These are phyloP conservation scores for Dictyostelium discoideum DNA, from an alignment of 78 protist species.

Conservation along the genomic window DNA sequence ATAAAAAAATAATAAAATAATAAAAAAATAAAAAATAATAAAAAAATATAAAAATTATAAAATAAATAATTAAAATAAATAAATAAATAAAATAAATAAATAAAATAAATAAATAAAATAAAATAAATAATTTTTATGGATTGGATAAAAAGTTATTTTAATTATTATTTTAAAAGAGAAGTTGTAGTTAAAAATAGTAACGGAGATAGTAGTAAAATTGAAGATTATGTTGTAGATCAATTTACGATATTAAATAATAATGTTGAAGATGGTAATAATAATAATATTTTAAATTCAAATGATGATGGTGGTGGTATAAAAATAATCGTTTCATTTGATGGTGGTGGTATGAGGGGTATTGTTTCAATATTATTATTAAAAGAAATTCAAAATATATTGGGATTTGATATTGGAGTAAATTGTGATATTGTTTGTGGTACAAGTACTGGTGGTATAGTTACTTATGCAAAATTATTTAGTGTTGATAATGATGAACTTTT, in stretches of 20 bases:
- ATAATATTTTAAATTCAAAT: background rate
- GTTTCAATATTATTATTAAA: background rate
- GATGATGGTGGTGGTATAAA: background rate
- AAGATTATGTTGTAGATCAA: background rate
- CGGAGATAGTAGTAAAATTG: background rate
- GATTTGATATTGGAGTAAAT: background rate
- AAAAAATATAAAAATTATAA: background rate
- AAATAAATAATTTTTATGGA: background rate
- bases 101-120: background rate
- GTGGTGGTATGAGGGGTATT: slow-evolving; percentile 20
- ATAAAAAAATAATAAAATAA: background rate
- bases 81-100: background rate
- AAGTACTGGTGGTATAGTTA: slow-evolving; percentile 5
- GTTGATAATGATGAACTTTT: slow-evolving; percentile 5
- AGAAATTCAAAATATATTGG: slow-evolving; percentile 1
- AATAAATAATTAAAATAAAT: background rate
- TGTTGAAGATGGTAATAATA: background rate
- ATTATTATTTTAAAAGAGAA: slow-evolving; percentile 5
- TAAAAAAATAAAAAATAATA: background rate
- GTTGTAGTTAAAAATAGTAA: background rate
- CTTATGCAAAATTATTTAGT: background rate
- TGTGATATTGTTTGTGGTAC: slow-evolving; percentile 13
- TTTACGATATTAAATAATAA: background rate
- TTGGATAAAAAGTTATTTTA: slow-evolving; percentile 7
- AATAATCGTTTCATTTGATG: background rate